Evolutionary conservation across 257 asterid genomes (phyloP), one percentile per base, ranked within the genome.

Genomic region (Hygrophila difformis): DNA sequence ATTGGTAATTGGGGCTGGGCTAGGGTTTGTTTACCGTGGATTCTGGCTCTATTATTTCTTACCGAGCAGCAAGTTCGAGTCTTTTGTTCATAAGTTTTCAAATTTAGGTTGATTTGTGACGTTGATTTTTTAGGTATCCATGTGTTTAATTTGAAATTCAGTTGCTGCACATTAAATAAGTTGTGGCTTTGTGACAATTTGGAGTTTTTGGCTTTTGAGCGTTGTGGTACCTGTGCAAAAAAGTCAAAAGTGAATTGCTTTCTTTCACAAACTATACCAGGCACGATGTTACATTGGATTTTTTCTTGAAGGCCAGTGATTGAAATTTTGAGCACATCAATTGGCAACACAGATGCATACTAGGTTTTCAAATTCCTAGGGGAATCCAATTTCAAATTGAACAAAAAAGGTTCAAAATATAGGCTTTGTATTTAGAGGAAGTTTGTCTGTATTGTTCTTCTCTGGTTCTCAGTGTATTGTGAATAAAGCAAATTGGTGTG

Each of bases 1-100:
- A 50, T 43, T 59, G 31, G 8, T 57, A 29, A 23, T 44, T 62
- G 53, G 62, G 59, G 52, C 35, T 58, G 59, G 60, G 61, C 63
- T 70, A 70, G 75, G 77, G 73, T 61, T 70, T 65, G 17, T 41
- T 54, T 12, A 1, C 22, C 56, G 48, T 28, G 53, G n/a, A 28
- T 15, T 14, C 37, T 24, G 51, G 43, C 43, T 50, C 26, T 47
- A 55, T 55, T 39, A 12, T 48, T 29, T 40, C 18, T 39, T 24
- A 12, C 39, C 35, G 18, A 23, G 38, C 46, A 6, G 41, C 40
- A 57, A 53, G 55, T 59, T 29, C 42, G 55, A n/a, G 49, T 9
- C 12, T 33, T 57, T 20, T 34, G 11, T 0, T 37, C 9, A 13
- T 8, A 26, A 18, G 12, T 54, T 26, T 41, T 9, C 5, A 24